Base-by-base conservation (phyloP, 352 stramenopile species). In the Pelagophyceae sp. region DNA sequence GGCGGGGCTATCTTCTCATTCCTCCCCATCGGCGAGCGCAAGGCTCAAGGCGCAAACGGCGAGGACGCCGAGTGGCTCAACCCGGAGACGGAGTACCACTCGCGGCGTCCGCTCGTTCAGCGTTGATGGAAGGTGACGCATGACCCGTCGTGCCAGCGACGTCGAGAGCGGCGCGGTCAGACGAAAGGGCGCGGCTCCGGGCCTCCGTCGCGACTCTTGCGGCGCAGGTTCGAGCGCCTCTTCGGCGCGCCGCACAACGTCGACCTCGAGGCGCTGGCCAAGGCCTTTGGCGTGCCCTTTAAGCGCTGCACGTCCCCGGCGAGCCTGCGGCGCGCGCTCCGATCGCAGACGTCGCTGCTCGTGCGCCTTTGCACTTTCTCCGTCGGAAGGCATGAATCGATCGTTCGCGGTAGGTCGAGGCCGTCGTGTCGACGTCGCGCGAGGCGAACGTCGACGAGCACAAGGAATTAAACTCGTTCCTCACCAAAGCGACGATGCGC, bases 1-100 rank as follows among this genome's bases (percentile, higher is more conserved):
- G 67, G 67, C 33, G 67, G 67, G 17, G 67, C 15, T 37, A 74
- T 74, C 67, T 74, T 74, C 67, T 40, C 17, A 11, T 74, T 74
- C 27, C 67, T 74, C 11, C 67, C 67, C 2, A 54, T 54, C 45
- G 45, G 45, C 45, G 45, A 54, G 45, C 11, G 23, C 11, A 23
- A 11, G 45, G 11, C 45, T 11, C 45, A 11, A 23, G 45, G 11
- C 45, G 45, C 45, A 11, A 23, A 11, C 45, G 45, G 11, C 45
- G 45, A 11, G 11, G 23, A 11, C 45, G 23, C 45, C 45, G 45
- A 54, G 45, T 54, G 45, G 58, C 58, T 67, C 58, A 33, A 51
- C 38, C 17, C 20, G 27, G 67, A 74, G 38, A 33, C 38, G 2
- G 61, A 71, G 25, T n/a, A n/a, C n/a, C n/a, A n/a, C n/a, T n/a